These are phyloP conservation scores for Aspergillus brunneoviolaceus DNA, from an alignment of 2,329 filamentous ascomycete genomes.

Conservation along the genomic window DNA sequence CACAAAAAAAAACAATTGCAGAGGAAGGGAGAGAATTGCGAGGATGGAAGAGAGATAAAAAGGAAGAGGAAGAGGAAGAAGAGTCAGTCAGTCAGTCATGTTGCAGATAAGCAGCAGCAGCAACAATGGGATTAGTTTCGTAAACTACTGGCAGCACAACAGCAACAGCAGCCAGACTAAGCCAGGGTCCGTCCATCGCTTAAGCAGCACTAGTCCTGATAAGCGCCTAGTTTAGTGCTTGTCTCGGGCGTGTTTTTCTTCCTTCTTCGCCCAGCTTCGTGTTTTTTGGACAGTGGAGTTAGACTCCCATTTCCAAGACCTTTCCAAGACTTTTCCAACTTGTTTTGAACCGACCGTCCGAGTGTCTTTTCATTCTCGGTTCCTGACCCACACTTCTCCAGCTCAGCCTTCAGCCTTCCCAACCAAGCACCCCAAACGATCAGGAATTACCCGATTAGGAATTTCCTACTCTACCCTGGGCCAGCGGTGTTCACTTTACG, in stretches of 20 bases:
- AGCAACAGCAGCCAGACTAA: not conserved
- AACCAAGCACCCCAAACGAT: not conserved
- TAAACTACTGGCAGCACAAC: too few species aligned
- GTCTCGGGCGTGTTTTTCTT: not conserved
- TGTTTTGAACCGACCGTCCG: too few species aligned
- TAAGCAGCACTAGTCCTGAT: not conserved
- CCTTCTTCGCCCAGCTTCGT: not conserved
- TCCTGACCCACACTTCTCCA: not conserved
- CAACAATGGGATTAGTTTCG: not conserved
- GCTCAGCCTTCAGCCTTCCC: too few species aligned
- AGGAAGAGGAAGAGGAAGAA: not conserved
- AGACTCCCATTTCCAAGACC: too few species aligned
- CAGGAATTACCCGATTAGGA: not conserved
- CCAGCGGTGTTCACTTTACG: not conserved
- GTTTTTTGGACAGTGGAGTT: not conserved
- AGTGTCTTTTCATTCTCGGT: not conserved
- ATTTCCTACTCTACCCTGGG: not conserved
- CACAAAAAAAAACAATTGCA: not conserved
- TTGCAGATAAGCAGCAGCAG: conserved; percentile 8
- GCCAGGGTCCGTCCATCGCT: not conserved
- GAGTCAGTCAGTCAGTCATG: not conserved
- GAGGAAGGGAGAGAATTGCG: not conserved
- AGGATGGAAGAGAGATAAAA: conserved; percentile 1
- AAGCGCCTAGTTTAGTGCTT: not conserved
- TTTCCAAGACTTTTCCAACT: too few species aligned